phyloP scores from a whole-genome alignment of 768 basidiomycete species.

The Lyophyllum atratum region DNA sequence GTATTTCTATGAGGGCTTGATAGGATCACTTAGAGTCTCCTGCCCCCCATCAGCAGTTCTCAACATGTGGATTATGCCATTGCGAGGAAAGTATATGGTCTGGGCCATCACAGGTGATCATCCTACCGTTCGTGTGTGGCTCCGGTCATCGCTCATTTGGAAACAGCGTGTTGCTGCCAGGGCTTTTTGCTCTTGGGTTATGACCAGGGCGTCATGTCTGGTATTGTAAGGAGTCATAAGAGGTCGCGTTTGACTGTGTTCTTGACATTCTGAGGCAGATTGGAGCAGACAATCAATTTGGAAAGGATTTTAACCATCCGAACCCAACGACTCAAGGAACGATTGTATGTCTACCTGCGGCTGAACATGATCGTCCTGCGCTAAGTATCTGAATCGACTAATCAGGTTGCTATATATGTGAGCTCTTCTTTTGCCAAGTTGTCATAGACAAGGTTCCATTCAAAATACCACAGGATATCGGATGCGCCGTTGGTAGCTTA shows the following conservation, averaged over 20 bases:
- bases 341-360: conserved; percentile 28
- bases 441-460: not conserved
- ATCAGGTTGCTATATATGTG: conserved; percentile 34
- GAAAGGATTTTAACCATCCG: conserved; percentile 37
- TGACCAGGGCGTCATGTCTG: conserved; percentile 45
- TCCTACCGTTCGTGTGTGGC: not conserved
- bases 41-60: not conserved
- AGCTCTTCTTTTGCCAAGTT: not conserved
- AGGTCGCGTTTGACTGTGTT: not conserved
- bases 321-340: conserved; percentile 38
- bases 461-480: conserved; percentile 39
- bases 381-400: conserved; percentile 12
- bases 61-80: conserved; percentile 36
- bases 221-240: conserved; percentile 25
- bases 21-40: not conserved
- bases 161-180: conserved; percentile 39
- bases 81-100: conserved; percentile 37
- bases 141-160: not conserved
- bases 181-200: conserved; percentile 40
- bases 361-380: not conserved
- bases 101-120: conserved; percentile 40
- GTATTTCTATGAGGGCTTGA: not conserved
- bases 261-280: conserved; percentile 23
- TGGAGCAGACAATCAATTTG: conserved; percentile 43
- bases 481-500: conserved; percentile 38